Conservation (phyloP, 192 early-diverging fungal genomes). For the Lunasporangiospora selenospora region DNA sequence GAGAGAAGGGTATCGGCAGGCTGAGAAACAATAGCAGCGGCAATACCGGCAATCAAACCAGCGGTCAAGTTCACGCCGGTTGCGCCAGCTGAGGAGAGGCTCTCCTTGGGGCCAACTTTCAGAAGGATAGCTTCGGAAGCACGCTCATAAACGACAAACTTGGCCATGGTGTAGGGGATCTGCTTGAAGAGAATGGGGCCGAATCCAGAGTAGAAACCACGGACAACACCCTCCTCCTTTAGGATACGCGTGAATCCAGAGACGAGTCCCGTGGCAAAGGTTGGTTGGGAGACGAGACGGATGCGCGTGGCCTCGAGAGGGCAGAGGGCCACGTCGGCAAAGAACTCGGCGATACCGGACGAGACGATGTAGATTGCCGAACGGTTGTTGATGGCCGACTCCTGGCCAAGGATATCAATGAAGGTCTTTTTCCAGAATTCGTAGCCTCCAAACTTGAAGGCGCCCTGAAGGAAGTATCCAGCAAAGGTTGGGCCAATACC, state of each 20-base stretch:
- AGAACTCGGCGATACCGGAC: slow-evolving; percentile 75
- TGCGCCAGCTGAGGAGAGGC: slow-evolving; percentile 51
- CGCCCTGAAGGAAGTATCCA: slow-evolving; percentile 72
- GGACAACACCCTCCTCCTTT: slow-evolving; percentile 67
- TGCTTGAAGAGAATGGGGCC: slow-evolving; percentile 79
- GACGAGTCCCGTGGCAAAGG: slow-evolving; percentile 66
- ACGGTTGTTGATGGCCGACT: slow-evolving; percentile 64
- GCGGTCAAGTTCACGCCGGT: slow-evolving; percentile 58
- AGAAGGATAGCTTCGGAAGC: slow-evolving; percentile 55
- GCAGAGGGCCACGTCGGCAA: slow-evolving; percentile 78
- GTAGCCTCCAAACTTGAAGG: slow-evolving; percentile 73
- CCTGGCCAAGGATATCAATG: slow-evolving; percentile 58
- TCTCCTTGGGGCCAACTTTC: slow-evolving; percentile 48
- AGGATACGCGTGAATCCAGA: slow-evolving; percentile 65
- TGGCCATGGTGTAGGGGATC: slow-evolving; percentile 83
- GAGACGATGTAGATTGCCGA: slow-evolving; percentile 69
- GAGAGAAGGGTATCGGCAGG: slow-evolving; percentile 72
- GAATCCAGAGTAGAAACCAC: slow-evolving; percentile 81
- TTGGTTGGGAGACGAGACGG: slow-evolving; percentile 73
- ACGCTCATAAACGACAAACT: slow-evolving; percentile 73
- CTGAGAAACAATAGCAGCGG: slow-evolving; percentile 68
- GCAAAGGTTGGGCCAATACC: slow-evolving; percentile 69
- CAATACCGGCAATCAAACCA: slow-evolving; percentile 69
- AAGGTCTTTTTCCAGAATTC: slow-evolving; percentile 72
- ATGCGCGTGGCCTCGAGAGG: slow-evolving; percentile 81